phyloP scores from a whole-genome alignment of 2,329 filamentous ascomycete genomes.

The Elsinoe australis region DNA sequence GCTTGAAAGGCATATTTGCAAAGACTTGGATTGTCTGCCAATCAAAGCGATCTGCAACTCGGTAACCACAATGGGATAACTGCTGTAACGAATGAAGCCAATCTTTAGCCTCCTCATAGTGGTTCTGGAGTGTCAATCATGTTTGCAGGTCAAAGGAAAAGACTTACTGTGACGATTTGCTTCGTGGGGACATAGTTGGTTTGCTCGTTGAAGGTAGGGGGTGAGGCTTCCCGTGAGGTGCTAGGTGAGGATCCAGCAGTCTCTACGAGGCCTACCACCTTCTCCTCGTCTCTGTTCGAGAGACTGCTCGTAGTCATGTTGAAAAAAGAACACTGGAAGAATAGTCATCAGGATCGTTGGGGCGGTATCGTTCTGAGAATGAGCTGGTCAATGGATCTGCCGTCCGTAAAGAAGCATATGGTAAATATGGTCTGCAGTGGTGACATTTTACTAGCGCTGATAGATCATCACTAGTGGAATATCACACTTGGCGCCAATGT shows the following conservation, averaged over 20 bases:
- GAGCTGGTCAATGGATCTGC: background rate
- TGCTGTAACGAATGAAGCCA: too few relatives aligned
- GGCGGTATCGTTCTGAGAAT: background rate
- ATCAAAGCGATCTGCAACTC: too few relatives aligned
- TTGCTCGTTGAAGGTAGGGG: conserved; percentile 46
- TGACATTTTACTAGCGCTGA: background rate
- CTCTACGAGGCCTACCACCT: background rate
- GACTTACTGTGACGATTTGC: conserved; percentile 45
- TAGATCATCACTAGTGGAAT: background rate
- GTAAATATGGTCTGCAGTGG: conserved; percentile 1
- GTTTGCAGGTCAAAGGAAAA: too few relatives aligned
- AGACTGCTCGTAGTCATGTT: background rate
- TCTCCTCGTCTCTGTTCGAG: background rate
- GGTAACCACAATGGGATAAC: too few relatives aligned
- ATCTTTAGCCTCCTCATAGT: too few relatives aligned
- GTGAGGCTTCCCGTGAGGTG: background rate
- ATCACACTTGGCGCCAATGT: conserved; percentile 12
- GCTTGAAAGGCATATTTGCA: too few relatives aligned
- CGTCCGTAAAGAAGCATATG: background rate
- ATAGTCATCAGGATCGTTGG: background rate
- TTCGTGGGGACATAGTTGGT: conserved; percentile 48
- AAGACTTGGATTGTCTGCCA: too few relatives aligned
- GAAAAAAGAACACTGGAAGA: background rate
- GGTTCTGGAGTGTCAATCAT: too few relatives aligned
- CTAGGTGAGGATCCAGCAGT: background rate